Evolutionary conservation across 305 asterid genomes (phyloP).

Genomic region (Fraxinus greggii): DNA sequence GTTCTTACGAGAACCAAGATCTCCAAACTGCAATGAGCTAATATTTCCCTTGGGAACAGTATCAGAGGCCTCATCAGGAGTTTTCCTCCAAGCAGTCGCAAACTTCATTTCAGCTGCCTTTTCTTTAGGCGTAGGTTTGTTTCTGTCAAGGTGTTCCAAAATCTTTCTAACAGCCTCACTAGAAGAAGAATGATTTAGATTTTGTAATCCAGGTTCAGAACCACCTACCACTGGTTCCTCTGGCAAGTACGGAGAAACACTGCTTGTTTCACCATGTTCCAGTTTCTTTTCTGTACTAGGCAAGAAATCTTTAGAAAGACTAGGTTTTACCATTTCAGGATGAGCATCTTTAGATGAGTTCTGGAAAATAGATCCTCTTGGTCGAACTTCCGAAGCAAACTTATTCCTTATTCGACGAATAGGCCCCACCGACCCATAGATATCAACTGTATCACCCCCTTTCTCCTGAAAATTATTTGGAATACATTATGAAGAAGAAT

Average conservation of each 20-base stretch:
- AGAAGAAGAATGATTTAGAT: slow-evolving; percentile 30
- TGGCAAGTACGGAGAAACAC: slow-evolving; percentile 39
- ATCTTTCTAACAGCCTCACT: slow-evolving; percentile 53
- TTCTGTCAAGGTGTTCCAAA: slow-evolving; percentile 70
- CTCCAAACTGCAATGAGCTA: slow-evolving; percentile 36
- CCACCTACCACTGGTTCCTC: slow-evolving; percentile 30
- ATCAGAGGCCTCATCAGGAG: slow-evolving; percentile 38
- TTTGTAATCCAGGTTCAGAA: slow-evolving; percentile 31
- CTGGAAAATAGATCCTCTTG: slow-evolving; percentile 61
- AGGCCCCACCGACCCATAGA: slow-evolving; percentile 82
- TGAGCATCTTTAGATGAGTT: slow-evolving; percentile 47
- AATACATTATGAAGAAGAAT: slow-evolving; percentile 13
- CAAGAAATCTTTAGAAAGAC: slow-evolving; percentile 43
- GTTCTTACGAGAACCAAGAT: slow-evolving; percentile 33
- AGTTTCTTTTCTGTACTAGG: slow-evolving; percentile 39
- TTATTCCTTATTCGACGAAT: slow-evolving; percentile 63
- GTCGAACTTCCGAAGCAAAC: slow-evolving; percentile 67
- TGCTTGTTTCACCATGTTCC: slow-evolving; percentile 54
- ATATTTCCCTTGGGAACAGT: slow-evolving; percentile 33
- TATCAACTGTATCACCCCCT: slow-evolving; percentile 42
- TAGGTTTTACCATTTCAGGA: slow-evolving; percentile 33
- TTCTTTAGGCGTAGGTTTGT: slow-evolving; percentile 75
- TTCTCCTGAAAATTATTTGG: slow-evolving; percentile 45
- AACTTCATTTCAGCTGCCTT: slow-evolving; percentile 67
- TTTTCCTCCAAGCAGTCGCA: slow-evolving; percentile 58